Evolutionary conservation across 1,139 yeast genomes (phyloP), one percentile per base, ranked within the genome.

Genomic region (Geotrichum australiense): DNA sequence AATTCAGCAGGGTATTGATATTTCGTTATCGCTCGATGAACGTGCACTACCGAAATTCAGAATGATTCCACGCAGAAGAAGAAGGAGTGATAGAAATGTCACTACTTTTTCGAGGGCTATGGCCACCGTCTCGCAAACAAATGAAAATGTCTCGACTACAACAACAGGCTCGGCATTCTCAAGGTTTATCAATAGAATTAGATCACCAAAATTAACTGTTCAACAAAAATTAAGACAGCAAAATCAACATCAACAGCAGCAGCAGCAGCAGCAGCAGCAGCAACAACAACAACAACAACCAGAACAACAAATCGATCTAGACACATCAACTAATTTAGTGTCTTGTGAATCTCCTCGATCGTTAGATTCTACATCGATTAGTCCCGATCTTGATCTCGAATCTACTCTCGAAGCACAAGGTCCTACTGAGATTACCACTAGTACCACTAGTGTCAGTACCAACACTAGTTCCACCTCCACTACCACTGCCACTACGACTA

Each of bases 11-110:
- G 70, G 65, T n/a, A 63, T 64, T 23, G 68, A 64, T 38, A 50
- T 67, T 28, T 59, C 71, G 2, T 53, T 66, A 23, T 69, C 71
- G 1, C 48, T 66, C n/a, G 71, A 67, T 36, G 65, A 65, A 39
- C 59, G 70, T 19, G 53, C 53, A 23, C 45, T 61, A 27, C 66
- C 69, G 22, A 59, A 57, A 38, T 53, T 50, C 45, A 52, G 64
- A 20, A 53, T 65, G 22, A 53, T 62, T 20, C 66, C 66, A 4
- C 50, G 63, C 15, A 50, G 65, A 16, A 43, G 56, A 2, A 51
- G 60, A 16, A 20, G 38, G 4, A 29, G 26, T 21, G 34, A 33
- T 14, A 16, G 34, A 16, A 24, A 35, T 15, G 42, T 29, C 4
- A 23, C 19, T 24, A 14, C 38, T 37, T 18, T 30, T 23, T 15